Conservation (phyloP, 768 basidiomycete genomes). For the Tricholoma saponaceum region DNA sequence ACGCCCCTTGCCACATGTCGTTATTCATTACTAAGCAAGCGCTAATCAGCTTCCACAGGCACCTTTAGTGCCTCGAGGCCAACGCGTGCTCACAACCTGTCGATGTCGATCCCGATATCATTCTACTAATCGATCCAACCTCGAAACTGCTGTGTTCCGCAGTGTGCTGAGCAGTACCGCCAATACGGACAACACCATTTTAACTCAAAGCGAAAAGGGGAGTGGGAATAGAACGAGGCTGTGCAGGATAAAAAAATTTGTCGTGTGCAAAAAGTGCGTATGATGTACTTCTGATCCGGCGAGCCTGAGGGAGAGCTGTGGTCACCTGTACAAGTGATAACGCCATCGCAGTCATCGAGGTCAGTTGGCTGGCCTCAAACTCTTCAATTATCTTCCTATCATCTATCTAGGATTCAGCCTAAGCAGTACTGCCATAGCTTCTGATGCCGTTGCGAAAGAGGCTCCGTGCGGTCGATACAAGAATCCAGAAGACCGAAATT, state of each 20-base stretch:
- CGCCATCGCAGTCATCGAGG: too few species aligned
- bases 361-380: too few species aligned
- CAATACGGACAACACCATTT: too few species aligned
- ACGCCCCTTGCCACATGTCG: constrained; percentile 21
- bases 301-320: not conserved
- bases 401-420: not conserved
- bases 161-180: not conserved
- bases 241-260: not conserved
- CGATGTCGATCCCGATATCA: not conserved
- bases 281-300: constrained; percentile 2
- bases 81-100: not conserved
- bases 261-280: not conserved
- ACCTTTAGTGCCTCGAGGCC: constrained; percentile 15
- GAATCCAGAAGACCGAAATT: not conserved
- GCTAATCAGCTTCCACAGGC: constrained; percentile 17
- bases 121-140: not conserved
- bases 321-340: not conserved
- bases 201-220: not conserved
- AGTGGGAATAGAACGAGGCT: not conserved
- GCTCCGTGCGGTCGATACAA: too few species aligned
- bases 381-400: not conserved
- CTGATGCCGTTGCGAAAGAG: too few species aligned
- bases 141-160: not conserved
- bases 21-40: constrained; percentile 15
- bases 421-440: too few species aligned